phyloP scores from a whole-genome alignment of 2,329 filamentous ascomycete species.

The Pseudogymnoascus destructans region DNA sequence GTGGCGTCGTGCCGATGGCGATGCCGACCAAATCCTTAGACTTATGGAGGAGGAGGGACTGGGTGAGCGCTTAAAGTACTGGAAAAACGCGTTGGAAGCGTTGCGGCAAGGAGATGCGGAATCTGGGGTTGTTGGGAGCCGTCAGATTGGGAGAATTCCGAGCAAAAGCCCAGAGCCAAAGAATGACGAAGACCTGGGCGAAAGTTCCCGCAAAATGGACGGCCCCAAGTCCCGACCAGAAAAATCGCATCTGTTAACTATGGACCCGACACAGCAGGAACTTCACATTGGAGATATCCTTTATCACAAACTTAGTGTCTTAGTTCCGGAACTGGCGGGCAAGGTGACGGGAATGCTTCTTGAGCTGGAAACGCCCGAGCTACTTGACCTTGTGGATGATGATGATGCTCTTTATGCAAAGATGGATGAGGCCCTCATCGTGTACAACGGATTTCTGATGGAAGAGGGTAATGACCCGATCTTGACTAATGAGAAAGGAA shows the following conservation, averaged over 20 bases:
- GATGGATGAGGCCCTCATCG: background rate
- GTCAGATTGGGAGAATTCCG: background rate
- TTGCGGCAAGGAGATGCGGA: background rate
- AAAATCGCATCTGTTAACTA: background rate
- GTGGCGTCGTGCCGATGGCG: constrained; percentile 46
- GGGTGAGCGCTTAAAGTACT: constrained; percentile 44
- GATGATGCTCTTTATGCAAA: background rate
- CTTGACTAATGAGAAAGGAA: background rate
- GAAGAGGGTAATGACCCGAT: background rate
- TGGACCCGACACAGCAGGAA: background rate
- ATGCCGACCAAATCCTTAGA: constrained; percentile 43
- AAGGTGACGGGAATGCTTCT: background rate
- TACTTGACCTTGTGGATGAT: constrained; percentile 1
- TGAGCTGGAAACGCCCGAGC: background rate
- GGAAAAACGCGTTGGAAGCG: constrained; percentile 40
- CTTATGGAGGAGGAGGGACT: constrained; percentile 50
- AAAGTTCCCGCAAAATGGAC: background rate
- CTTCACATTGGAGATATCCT: background rate
- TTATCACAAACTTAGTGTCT: background rate
- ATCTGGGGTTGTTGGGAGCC: background rate
- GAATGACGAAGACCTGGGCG: background rate
- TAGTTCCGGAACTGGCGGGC: background rate
- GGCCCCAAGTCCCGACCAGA: background rate
- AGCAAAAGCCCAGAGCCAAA: background rate
- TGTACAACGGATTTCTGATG: background rate